These are phyloP conservation scores for Annulohypoxylon nitens DNA, from an alignment of 495 filamentous ascomycete genomes.

Conservation along the genomic window DNA sequence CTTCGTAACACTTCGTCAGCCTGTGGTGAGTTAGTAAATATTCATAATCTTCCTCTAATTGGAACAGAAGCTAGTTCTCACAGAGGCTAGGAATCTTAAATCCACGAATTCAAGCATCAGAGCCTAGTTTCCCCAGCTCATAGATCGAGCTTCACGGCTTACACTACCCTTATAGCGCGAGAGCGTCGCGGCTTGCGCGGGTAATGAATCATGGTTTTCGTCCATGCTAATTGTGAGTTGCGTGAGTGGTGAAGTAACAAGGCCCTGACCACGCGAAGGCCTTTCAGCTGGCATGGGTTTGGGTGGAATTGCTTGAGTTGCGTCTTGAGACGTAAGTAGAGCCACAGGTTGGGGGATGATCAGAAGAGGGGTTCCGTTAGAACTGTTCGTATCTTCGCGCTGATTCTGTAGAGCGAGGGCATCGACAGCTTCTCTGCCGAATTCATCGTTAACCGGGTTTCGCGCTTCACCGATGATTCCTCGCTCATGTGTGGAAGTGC, in stretches of 20 bases:
- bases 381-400: background rate
- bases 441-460: slow-evolving; percentile 12
- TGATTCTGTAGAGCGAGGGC: background rate
- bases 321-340: background rate
- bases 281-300: background rate
- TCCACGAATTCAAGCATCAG: background rate
- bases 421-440: slow-evolving; percentile 4
- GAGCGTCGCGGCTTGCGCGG: too few relatives aligned
- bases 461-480: background rate
- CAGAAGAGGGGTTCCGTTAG: background rate
- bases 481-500: background rate
- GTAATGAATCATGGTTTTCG: too few relatives aligned
- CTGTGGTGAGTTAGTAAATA: background rate
- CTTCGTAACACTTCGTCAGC: background rate
- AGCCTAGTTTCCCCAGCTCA: background rate
- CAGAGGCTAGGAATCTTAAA: background rate
- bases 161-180: too few relatives aligned
- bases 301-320: background rate
- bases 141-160: too few relatives aligned
- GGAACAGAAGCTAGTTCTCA: background rate
- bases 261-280: background rate
- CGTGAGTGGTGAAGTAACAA: too few relatives aligned
- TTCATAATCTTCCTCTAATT: background rate
- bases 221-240: too few relatives aligned
- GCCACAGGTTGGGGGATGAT: too few relatives aligned